These are phyloP conservation scores for Cladobotryum protrusum DNA, from an alignment of 2,329 filamentous ascomycete genomes.

Conservation along the genomic window DNA sequence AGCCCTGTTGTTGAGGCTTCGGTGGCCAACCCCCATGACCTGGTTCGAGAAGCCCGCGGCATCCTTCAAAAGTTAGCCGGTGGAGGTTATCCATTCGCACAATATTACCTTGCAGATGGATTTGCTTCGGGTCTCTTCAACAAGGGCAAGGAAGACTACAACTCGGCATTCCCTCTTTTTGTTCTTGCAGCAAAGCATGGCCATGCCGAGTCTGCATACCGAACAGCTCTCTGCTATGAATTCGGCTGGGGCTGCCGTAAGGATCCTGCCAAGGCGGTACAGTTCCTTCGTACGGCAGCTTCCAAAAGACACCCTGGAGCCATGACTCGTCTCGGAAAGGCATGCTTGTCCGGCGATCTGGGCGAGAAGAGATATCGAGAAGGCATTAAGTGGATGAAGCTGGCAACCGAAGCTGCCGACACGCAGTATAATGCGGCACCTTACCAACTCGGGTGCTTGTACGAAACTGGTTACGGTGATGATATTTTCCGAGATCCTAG, in stretches of 20 bases:
- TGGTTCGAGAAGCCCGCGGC: slow-evolving; percentile 79
- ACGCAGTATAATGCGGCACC: slow-evolving; percentile 87
- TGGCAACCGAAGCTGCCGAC: slow-evolving; percentile 85
- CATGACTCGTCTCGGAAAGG: slow-evolving; percentile 85
- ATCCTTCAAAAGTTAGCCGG: slow-evolving; percentile 84
- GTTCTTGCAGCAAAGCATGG: slow-evolving; percentile 92
- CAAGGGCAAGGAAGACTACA: slow-evolving; percentile 88
- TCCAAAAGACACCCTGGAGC: slow-evolving; percentile 93
- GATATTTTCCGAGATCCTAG: slow-evolving; percentile 87
- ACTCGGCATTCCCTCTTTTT: slow-evolving; percentile 87
- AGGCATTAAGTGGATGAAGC: slow-evolving; percentile 93
- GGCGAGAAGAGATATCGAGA: slow-evolving; percentile 83
- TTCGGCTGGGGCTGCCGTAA: slow-evolving; percentile 95
- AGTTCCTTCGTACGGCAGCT: slow-evolving; percentile 85
- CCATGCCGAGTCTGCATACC: slow-evolving; percentile 92
- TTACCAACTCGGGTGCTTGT: slow-evolving; percentile 81
- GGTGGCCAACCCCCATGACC: slow-evolving; percentile 53
- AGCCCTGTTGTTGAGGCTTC: slow-evolving; percentile 40
- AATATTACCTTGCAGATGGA: slow-evolving; percentile 94
- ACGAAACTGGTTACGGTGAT: slow-evolving; percentile 88
- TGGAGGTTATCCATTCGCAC: slow-evolving; percentile 88
- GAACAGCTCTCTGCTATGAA: slow-evolving; percentile 90
- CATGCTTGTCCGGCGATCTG: slow-evolving; percentile 83
- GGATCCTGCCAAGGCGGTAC: slow-evolving; percentile 84
- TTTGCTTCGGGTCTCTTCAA: slow-evolving; percentile 92